Evolutionary conservation across 768 basidiomycete genomes (phyloP), one percentile per base, ranked within the genome.

Genomic region (Hygrophorus russula): DNA sequence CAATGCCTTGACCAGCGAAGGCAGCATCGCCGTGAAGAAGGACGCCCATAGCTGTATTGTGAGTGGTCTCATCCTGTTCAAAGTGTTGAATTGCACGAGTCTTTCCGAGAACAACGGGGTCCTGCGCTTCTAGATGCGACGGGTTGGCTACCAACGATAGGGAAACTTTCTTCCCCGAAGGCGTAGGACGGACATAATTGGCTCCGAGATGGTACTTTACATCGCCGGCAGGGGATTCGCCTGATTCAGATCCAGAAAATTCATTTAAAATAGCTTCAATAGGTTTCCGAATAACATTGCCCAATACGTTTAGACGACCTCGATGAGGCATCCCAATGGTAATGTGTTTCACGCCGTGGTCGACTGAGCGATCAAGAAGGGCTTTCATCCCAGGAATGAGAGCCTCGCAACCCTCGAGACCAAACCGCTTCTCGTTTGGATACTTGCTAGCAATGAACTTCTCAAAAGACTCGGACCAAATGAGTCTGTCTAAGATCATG

Each of bases 381-480:
- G 94, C 96, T 68, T 99, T 99, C 96, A 99, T 99, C 42, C 96
- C 96, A 20, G 96, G 96, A 54, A 98, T 85, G 52, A 99, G 81
- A 20, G 90, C 77, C 65, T 99, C 96, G 63, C 92, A 96, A 44
- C 96, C 96, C 64, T 99, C 96, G 34, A 99, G 76, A 62, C 96
- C 96, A 64, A 99, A 99, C 37, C 96, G 85, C 66, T 99, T 99
- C 71, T 99, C 96, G 66, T 97, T 99, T 53, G 96, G 96, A 67
- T 89, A 96, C 63, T 98, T 99, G 73, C 80, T 87, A 15, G 92
- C 85, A 50, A 99, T 92, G 74, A 97, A 99, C 57, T 92, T 92
- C 63, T 99, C 96, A 57, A 98, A 98, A 3, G 88, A 85, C 56
- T 98, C 96, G n/a, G 94, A 98, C 96, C 96, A 99, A 60, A 98